Evolutionary conservation across 768 basidiomycete species (phyloP).

Genomic region (Boletus subparvulus): DNA sequence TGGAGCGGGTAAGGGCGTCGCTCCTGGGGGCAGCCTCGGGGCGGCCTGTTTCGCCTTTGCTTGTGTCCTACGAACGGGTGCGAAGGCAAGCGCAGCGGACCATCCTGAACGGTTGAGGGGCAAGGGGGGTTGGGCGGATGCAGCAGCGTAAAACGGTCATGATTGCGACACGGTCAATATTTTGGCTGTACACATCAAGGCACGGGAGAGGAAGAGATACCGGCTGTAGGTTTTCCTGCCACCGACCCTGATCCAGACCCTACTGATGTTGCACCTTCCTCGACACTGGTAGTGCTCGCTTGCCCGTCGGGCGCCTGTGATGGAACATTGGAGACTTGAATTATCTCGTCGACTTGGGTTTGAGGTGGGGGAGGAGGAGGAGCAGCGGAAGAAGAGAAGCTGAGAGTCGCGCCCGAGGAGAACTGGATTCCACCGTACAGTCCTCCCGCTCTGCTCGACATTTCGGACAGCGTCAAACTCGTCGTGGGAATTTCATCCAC

Average conservation of each 20-base stretch:
- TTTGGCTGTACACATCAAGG: conserved; percentile 35
- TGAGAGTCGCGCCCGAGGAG: conserved; percentile 62
- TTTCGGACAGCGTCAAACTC: conserved; percentile 31
- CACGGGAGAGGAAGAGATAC: conserved; percentile 50
- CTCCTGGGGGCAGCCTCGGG: conserved; percentile 46
- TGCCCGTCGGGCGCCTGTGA: conserved; percentile 26
- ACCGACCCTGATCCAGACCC: conserved; percentile 19
- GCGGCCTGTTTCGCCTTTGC: conserved; percentile 57
- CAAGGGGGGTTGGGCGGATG: background rate
- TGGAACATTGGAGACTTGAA: conserved; percentile 17
- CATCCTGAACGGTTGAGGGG: conserved; percentile 51
- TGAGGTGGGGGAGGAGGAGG: conserved; percentile 28
- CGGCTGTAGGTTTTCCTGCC: conserved; percentile 52
- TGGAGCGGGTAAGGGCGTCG: conserved; percentile 46
- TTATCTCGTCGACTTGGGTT: conserved; percentile 19
- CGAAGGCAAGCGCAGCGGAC: conserved; percentile 89
- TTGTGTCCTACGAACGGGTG: conserved; percentile 67
- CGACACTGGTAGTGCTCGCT: conserved; percentile 24
- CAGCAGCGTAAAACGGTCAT: conserved; percentile 28
- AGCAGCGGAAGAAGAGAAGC: conserved; percentile 39
- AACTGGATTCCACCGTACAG: conserved; percentile 88
- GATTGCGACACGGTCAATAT: conserved; percentile 39
- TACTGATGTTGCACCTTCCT: conserved; percentile 24
- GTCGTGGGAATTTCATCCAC: conserved; percentile 16
- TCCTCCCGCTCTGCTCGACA: conserved; percentile 80